Base-by-base conservation (phyloP, 805 yeast species). In the Wickerhamomyces bisporus region DNA sequence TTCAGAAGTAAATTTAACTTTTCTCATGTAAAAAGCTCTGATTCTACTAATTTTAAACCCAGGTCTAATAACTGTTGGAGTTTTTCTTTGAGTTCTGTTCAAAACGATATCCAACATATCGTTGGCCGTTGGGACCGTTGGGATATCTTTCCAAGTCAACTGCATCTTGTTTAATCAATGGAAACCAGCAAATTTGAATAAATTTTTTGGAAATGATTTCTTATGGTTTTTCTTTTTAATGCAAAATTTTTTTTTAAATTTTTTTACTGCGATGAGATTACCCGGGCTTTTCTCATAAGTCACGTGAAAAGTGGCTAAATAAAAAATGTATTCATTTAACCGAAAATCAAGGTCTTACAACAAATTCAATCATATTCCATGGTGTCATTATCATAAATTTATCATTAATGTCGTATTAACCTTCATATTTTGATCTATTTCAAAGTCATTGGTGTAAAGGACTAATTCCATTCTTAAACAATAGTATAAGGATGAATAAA, bases 11-110 rank as follows among this genome's bases (percentile, higher is more conserved):
- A 78, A 93, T 57, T 85, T 86, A 44, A 93, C 99, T 60, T 93
- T 93, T 71, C 99, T 81, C 97, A 93, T 91, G 67, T 93, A 93
- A 58, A 93, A 93, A 11, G 96, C 86, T 53, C 98, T 75, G 56
- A 93, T 93, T 73, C 99, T 87, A 55, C 93, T 83, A 62, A 93
- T 91, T 60, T 86, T 83, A 72, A 89, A 93, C 41, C 98, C 98
- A 15, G 96, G 85, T 63, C 98, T 81, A 52, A 93, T 85, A 40
- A 93, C 97, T n/a, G 98, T 93, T 42, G 98, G 98, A 6, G 98
- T 93, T 68, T 93, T 93, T 69, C 99, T 81, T 70, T 93, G 99
- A 2, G 99, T 93, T 60, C 97, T 77, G 73, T 93, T 93, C 49
- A 93, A 83, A 46, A 93, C 95, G 48, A 93, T 86, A 66, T 93